phyloP scores from a whole-genome alignment of 2,329 filamentous ascomycete genomes.

The Penicillium rolfsii region DNA sequence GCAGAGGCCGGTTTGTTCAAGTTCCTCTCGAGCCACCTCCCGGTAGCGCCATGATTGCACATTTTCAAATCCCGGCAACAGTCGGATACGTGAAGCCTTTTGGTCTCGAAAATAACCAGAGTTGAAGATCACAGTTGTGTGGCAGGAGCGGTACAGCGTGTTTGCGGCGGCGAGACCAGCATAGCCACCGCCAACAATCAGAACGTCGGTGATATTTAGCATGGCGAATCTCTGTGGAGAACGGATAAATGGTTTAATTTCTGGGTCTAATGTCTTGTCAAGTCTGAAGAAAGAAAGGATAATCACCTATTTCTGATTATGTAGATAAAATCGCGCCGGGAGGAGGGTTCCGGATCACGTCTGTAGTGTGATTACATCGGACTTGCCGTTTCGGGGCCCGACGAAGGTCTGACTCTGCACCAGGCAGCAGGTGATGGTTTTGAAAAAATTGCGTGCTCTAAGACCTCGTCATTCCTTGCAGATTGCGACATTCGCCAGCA shows the following conservation, averaged over 20 bases:
- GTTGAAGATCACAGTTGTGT: neutral
- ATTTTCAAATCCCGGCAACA: neutral
- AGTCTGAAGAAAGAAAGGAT: neutral
- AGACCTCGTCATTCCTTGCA: neutral
- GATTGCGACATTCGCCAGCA: neutral
- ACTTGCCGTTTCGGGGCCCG: neutral
- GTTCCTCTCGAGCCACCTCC: neutral
- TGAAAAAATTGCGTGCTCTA: neutral
- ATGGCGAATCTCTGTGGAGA: neutral
- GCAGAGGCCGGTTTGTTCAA: neutral
- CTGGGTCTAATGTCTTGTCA: neutral
- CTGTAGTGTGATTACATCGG: neutral
- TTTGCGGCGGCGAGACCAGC: neutral
- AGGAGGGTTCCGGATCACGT: neutral
- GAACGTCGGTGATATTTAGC: neutral
- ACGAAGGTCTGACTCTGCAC: neutral
- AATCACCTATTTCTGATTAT: neutral
- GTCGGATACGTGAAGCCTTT: neutral
- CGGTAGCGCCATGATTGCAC: neutral
- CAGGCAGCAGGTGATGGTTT: neutral
- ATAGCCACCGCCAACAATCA: neutral
- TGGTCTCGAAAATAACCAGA: neutral
- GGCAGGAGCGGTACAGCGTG: neutral
- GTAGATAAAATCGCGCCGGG: neutral
- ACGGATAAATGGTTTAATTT: neutral